Evolutionary conservation across 495 filamentous ascomycete genomes (phyloP), one percentile per base, ranked within the genome.

Genomic region (Acidiella bohemica): DNA sequence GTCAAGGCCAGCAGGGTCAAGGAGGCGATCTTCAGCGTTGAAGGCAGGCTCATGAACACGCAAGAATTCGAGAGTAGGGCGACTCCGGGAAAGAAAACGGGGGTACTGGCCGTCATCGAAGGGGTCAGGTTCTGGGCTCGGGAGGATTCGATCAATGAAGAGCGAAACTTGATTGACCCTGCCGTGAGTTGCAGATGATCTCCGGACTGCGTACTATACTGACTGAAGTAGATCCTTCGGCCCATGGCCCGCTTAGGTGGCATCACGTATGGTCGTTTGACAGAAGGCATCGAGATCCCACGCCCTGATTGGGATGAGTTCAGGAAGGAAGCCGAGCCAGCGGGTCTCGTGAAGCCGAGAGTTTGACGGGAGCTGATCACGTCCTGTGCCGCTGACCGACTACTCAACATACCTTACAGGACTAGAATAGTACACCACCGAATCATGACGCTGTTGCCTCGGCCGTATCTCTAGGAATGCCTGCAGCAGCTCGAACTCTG

Each of bases 121-220:
- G 88, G 87, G 1, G 73, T 80, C 27, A 65, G 76, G 19, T 95
- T 97, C 53, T 93, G 85, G 82, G 84, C 75, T 9, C 61, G 87
- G 32, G 85, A 94, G 55, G 88, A 94, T 64, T 84, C 84, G 9
- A 63, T 95, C 5, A 79, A 92, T 49, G 72, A 82, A 54, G 76
- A 81, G 12, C 71, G 65, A 53, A 82, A 73, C 43, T 41, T 78
- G 19, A 65, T 96, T 24, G 77, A 90, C 60, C 66, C 82, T 11
- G 68, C 66, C 32, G 58, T 61, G 43, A 14, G 49, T 51, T 11
- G 2, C 33, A 64, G 42, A 61, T 82, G 51, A 35, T 13, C 4
- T 26, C 4, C 27, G n/a, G 31, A 16, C 17, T 10, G 24, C 18
- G 5, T 16, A 31, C 17, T 23, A 6, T 39, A 32, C 39, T 41